phyloP scores from a whole-genome alignment of 108 stramenopile species.

The Discostella pseudostelligera region DNA sequence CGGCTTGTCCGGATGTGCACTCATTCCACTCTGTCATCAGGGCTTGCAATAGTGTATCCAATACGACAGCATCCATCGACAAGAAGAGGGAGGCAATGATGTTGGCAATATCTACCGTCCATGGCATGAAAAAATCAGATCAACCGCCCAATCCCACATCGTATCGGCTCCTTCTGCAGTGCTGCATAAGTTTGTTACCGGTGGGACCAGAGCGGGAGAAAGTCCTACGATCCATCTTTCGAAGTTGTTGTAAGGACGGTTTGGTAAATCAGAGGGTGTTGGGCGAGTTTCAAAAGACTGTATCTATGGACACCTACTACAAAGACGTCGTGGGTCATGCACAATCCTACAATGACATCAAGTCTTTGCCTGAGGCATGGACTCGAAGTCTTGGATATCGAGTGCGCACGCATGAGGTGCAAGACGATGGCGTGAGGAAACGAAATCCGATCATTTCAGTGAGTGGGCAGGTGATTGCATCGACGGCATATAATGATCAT shows the following conservation, averaged over 20 bases:
- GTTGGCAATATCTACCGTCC: constrained; percentile 47
- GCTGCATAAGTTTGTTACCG: constrained; percentile 54
- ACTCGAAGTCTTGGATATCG: constrained; percentile 64
- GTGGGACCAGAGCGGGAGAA: constrained; percentile 47
- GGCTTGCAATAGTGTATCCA: constrained; percentile 46
- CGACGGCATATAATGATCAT: constrained; percentile 64
- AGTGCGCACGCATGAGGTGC: constrained; percentile 32
- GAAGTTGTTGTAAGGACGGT: constrained; percentile 69
- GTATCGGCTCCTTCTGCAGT: constrained; percentile 62
- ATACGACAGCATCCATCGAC: constrained; percentile 17
- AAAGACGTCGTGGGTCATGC: constrained; percentile 53
- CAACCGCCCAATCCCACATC: constrained; percentile 65
- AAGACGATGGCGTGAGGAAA: constrained; percentile 43
- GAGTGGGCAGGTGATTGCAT: constrained; percentile 56
- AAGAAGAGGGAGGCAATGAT: constrained; percentile 25
- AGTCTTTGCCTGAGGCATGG: constrained; percentile 69
- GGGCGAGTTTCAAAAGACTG: constrained; percentile 45
- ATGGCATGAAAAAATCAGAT: constrained; percentile 46
- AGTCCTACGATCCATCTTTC: constrained; percentile 63
- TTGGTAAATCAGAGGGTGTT: constrained; percentile 63
- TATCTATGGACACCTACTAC: constrained; percentile 58
- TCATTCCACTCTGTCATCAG: constrained; percentile 62
- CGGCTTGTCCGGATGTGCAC: constrained; percentile 33
- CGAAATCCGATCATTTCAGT: constrained; percentile 62
- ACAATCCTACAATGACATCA: constrained; percentile 47